These are phyloP conservation scores for Mucor sp. DNA, from an alignment of 371 early-diverging fungal species.

Conservation along the genomic window DNA sequence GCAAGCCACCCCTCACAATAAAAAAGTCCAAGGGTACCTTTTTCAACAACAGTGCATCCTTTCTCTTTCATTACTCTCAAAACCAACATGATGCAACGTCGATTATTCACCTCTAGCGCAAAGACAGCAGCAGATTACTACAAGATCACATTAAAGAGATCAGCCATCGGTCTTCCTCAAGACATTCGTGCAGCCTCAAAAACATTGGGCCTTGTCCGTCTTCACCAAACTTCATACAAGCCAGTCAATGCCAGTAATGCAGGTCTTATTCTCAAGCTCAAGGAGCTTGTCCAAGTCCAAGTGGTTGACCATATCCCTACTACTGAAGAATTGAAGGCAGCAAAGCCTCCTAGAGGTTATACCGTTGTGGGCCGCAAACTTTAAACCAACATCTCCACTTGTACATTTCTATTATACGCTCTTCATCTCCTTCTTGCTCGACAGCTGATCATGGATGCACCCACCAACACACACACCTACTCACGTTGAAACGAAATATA, in stretches of 20 bases:
- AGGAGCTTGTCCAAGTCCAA: slow-evolving; percentile 77
- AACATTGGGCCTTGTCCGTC: slow-evolving; percentile 57
- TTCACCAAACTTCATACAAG: slow-evolving; percentile 63
- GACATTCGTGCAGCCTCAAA: slow-evolving; percentile 56
- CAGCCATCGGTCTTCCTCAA: slow-evolving; percentile 61
- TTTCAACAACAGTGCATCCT: background rate
- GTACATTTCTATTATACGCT: background rate
- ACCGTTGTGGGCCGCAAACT: slow-evolving; percentile 57
- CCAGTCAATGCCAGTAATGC: slow-evolving; percentile 65
- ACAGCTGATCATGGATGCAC: background rate
- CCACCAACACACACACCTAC: background rate
- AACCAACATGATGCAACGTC: slow-evolving; percentile 26
- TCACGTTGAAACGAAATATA: background rate
- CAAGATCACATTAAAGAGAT: slow-evolving; percentile 63
- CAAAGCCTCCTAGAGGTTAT: slow-evolving; percentile 57
- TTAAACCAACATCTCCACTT: slow-evolving; percentile 17
- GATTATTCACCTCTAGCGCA: slow-evolving; percentile 36
- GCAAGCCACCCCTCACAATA: background rate
- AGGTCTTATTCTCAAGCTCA: slow-evolving; percentile 79
- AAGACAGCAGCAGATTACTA: slow-evolving; percentile 46
- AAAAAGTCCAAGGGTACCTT: background rate
- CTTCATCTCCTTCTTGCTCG: background rate
- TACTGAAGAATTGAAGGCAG: slow-evolving; percentile 32
- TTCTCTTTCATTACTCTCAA: background rate
- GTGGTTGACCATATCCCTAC: slow-evolving; percentile 63